Evolutionary conservation across 1,284 basidiomycete species (phyloP).

Genomic region (Boletus subluridellus): DNA sequence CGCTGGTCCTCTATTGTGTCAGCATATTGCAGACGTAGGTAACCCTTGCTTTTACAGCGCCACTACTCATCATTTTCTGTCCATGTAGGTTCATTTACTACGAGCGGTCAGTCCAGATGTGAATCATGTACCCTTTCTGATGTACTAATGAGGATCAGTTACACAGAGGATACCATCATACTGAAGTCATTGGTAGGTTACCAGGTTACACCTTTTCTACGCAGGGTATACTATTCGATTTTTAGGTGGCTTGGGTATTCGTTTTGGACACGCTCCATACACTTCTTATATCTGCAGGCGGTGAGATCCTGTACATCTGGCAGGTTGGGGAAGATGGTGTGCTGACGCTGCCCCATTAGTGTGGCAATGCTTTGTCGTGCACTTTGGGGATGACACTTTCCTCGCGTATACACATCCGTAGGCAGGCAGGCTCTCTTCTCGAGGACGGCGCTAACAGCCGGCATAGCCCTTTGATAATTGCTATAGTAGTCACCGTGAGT

Average conservation of each 20-base stretch:
- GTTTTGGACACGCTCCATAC: constrained; percentile 20
- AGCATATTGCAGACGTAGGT: constrained; percentile 29
- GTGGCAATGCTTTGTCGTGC: constrained; percentile 26
- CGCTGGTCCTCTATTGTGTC: constrained; percentile 25
- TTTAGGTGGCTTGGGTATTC: constrained; percentile 27
- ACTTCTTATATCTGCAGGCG: constrained; percentile 19
- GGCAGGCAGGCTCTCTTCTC: constrained; percentile 9
- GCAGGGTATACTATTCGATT: background rate
- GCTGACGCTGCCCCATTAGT: constrained; percentile 15
- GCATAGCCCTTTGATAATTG: constrained; percentile 23
- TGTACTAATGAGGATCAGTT: constrained; percentile 14
- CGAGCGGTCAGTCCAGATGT: constrained; percentile 20
- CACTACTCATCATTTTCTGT: background rate
- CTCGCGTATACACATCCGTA: constrained; percentile 22
- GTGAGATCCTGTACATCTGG: constrained; percentile 9
- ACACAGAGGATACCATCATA: constrained; percentile 10
- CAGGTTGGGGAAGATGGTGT: background rate
- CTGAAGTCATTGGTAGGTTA: constrained; percentile 19
- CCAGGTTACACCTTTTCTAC: background rate
- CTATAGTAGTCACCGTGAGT: constrained; percentile 25
- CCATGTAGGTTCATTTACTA: constrained; percentile 26
- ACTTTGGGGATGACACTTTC: constrained; percentile 22
- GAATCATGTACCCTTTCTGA: background rate
- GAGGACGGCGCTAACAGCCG: constrained; percentile 3
- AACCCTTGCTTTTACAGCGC: background rate